A percentile compares a stretch with the other conserved stretches of the same genome.
Evolutionary conservation across 2,329 filamentous ascomycete genomes (phyloP).

Genomic region (Xylariaceae sp.): DNA sequence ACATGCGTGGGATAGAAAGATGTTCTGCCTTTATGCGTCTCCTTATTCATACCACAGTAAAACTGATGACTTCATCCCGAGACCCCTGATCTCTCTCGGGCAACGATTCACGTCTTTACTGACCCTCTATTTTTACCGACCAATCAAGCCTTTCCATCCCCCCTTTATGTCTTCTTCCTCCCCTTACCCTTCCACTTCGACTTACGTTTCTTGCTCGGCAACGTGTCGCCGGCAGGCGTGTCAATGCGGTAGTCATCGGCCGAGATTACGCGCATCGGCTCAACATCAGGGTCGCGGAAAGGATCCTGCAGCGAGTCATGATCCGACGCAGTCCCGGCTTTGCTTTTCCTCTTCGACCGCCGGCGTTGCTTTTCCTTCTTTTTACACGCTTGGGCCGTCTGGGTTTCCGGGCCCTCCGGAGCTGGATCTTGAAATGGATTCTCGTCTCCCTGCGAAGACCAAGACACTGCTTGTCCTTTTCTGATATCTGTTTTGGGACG

Average conservation of each 20-base stretch:
- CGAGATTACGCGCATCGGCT: constrained; percentile 13
- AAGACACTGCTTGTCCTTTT: neutral
- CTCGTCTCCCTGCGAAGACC: neutral
- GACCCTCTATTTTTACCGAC: too few species aligned
- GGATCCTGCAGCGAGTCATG: constrained; percentile 3
- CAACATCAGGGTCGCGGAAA: constrained; percentile 4
- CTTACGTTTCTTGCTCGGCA: neutral
- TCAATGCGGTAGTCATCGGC: constrained; percentile 14
- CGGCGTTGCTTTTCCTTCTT: neutral
- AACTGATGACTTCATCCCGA: too few species aligned
- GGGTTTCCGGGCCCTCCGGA: neutral
- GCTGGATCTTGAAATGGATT: constrained; percentile 11
- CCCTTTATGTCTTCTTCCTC: too few species aligned
- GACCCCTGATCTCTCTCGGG: neutral
- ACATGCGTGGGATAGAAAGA: too few species aligned
- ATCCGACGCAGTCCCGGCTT: neutral
- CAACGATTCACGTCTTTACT: neutral
- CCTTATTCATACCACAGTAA: too few species aligned
- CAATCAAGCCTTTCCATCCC: neutral
- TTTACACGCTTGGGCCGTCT: neutral
- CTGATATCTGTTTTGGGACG: neutral
- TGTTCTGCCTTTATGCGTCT: too few species aligned
- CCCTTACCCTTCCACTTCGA: neutral
- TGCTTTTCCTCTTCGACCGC: constrained; percentile 1
- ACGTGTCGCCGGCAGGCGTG: too few species aligned